Percentiles rank a stretch among this genome's conserved stretches.
Conservation (phyloP, 345 rosid species). For the Citrus glauca region DNA sequence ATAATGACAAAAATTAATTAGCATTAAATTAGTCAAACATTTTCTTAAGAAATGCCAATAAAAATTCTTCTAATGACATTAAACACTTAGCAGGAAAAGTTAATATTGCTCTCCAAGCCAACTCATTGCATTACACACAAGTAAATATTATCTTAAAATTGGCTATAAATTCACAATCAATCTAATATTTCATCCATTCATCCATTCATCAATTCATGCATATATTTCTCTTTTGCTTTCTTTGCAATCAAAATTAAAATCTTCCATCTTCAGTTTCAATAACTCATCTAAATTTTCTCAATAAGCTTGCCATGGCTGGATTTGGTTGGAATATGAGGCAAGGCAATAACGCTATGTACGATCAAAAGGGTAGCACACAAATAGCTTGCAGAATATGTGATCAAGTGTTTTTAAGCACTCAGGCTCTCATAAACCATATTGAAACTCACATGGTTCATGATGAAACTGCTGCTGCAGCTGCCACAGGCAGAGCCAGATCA, state of each 20-base stretch:
- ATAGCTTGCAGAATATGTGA: constrained; percentile 37
- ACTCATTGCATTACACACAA: neutral
- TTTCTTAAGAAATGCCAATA: neutral
- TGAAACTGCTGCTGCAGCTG: neutral
- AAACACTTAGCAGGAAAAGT: no score
- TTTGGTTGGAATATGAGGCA: constrained; percentile 22
- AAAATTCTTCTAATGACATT: neutral
- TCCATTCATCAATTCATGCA: neutral
- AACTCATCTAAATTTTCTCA: neutral
- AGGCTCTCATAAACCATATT: constrained; percentile 26
- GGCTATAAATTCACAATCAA: neutral
- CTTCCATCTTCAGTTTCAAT: neutral
- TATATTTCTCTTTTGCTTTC: neutral
- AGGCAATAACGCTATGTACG: neutral
- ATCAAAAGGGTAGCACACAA: neutral
- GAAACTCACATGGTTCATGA: constrained; percentile 13
- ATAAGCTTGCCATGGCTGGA: constrained; percentile 13
- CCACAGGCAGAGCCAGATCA: neutral
- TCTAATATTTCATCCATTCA: neutral
- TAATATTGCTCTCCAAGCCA: neutral
- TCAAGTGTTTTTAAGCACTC: constrained; percentile 18
- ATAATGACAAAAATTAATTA: constrained; percentile 1
- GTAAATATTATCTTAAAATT: no score
- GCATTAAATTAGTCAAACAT: constrained; percentile 13
- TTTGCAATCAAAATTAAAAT: neutral